phyloP scores from a whole-genome alignment of 1,139 yeast genomes.

The Suhomyces taliae region DNA sequence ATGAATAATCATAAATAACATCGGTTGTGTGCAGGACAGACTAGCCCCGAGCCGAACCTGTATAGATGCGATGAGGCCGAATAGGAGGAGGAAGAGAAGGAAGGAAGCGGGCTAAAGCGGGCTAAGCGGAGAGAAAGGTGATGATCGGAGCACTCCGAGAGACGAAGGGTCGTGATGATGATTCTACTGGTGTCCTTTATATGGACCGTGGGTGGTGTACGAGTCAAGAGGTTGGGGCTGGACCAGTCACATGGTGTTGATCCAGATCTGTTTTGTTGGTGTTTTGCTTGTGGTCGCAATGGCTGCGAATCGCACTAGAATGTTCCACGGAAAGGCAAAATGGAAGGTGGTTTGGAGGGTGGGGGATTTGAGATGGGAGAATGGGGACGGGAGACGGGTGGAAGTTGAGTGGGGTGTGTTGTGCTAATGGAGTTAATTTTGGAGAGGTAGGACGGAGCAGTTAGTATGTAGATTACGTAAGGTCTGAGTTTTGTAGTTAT shows the following conservation, averaged over 20 bases:
- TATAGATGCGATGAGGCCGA: neutral
- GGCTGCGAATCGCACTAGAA: neutral
- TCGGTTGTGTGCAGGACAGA: conserved; percentile 9
- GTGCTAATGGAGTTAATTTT: neutral
- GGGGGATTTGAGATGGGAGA: neutral
- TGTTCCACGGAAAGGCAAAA: neutral
- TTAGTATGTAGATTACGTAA: neutral
- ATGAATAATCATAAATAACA: neutral
- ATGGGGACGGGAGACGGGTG: neutral
- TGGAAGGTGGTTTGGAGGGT: too few species aligned
- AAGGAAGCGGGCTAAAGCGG: neutral
- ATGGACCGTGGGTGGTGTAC: too few species aligned
- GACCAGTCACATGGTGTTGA: too few species aligned
- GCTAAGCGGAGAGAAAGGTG: too few species aligned
- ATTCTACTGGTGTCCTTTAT: neutral
- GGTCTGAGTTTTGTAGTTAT: too few species aligned
- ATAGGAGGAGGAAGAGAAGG: neutral
- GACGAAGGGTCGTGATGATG: neutral
- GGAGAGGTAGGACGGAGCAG: neutral
- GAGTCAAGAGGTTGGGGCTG: too few species aligned
- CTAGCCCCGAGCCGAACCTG: neutral
- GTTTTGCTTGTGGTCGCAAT: neutral
- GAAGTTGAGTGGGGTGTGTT: too few species aligned
- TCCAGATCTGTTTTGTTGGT: too few species aligned
- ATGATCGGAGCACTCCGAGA: neutral